Evolutionary conservation across 2,329 filamentous ascomycete species (phyloP).

Genomic region (Botrytis fabae): DNA sequence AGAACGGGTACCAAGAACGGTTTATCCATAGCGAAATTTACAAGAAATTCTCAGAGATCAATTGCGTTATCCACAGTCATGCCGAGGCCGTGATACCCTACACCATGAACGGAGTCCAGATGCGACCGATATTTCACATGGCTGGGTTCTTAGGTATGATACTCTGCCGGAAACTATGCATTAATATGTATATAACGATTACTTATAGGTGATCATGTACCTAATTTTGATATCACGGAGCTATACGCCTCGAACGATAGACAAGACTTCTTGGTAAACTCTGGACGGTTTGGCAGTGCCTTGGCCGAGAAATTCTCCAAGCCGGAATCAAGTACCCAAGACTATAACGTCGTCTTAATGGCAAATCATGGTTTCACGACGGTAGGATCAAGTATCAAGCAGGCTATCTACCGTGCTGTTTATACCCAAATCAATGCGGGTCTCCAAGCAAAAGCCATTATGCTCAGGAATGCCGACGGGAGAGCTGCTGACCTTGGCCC

Average conservation of each 20-base stretch:
- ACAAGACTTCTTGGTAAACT: conserved; percentile 45
- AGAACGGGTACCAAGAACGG: conserved; percentile 47
- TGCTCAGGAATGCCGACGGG: conserved; percentile 25
- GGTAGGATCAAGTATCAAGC: conserved; percentile 43
- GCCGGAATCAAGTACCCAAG: conserved; percentile 26
- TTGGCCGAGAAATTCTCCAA: conserved; percentile 42
- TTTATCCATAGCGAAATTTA: conserved; percentile 51
- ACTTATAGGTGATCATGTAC: conserved; percentile 33
- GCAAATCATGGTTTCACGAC: conserved; percentile 48
- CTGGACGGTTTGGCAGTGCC: conserved; percentile 39
- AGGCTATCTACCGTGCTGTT: conserved; percentile 46
- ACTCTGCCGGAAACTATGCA: not conserved
- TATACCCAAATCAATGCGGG: conserved; percentile 48
- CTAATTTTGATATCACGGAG: conserved; percentile 41
- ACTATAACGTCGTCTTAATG: conserved; percentile 47
- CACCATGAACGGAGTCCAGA: conserved; percentile 44
- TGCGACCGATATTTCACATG: conserved; percentile 47
- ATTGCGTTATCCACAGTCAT: conserved; percentile 49
- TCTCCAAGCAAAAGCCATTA: conserved; percentile 45
- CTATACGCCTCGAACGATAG: conserved; percentile 36
- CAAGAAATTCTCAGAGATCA: conserved; percentile 44
- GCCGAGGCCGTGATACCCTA: conserved; percentile 47
- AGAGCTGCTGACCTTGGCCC: not conserved
- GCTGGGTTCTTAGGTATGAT: conserved; percentile 46
- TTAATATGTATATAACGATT: conserved; percentile 12